Conservation (phyloP, 2,329 filamentous ascomycete species). For the Sarocladium kiliense region DNA sequence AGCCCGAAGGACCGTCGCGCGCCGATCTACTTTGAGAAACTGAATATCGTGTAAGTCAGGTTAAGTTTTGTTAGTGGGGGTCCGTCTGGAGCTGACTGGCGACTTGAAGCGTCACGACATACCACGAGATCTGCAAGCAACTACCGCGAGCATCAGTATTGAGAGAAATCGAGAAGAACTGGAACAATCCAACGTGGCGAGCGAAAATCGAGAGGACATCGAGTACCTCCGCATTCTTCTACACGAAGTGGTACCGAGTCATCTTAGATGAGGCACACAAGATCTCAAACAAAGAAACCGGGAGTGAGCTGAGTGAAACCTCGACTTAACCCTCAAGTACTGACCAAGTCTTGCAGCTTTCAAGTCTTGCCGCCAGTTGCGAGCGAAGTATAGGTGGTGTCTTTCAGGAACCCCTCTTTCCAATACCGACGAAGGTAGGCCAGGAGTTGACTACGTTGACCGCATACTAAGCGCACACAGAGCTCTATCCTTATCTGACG, state of each 20-base stretch:
- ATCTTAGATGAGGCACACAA: constrained; percentile 53
- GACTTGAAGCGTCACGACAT: constrained; percentile 25
- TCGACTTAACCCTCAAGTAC: too few relatives aligned
- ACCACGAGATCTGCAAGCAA: constrained; percentile 20
- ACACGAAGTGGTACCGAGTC: constrained; percentile 42
- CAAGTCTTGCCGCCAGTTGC: constrained; percentile 19
- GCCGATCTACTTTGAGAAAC: neutral
- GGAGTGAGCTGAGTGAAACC: constrained; percentile 25
- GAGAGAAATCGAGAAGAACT: neutral
- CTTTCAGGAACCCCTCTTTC: constrained; percentile 30
- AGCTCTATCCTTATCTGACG: constrained; percentile 29
- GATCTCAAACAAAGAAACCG: constrained; percentile 43
- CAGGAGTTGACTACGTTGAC: too few relatives aligned
- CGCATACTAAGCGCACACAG: constrained; percentile 18
- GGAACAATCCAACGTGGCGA: constrained; percentile 15
- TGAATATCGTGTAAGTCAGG: constrained; percentile 12
- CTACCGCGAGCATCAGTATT: neutral
- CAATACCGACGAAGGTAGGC: constrained; percentile 24
- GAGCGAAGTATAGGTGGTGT: constrained; percentile 27
- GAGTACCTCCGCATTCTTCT: constrained; percentile 13
- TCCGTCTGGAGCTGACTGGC: too few relatives aligned
- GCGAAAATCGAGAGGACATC: constrained; percentile 34
- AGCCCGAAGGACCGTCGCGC: neutral
- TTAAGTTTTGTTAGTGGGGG: too few relatives aligned
- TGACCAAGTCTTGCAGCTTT: constrained; percentile 12